phyloP scores from a whole-genome alignment of 108 stramenopile genomes.

The Epithemia pelagica region DNA sequence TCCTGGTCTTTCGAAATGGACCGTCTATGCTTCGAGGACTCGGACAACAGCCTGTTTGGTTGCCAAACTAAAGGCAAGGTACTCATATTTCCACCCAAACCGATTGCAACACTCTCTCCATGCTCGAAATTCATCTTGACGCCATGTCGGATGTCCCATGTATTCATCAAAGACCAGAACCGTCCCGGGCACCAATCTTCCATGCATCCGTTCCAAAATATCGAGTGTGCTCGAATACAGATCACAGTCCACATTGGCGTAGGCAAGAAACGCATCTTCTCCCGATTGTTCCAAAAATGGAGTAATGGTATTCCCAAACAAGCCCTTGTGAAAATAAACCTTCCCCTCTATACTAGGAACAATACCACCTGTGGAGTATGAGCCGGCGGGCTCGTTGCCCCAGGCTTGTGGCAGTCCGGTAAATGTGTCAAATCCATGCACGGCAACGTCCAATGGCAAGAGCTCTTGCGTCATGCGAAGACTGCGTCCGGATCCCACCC shows the following conservation, averaged over 20 bases:
- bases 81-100: slow-evolving; percentile 85
- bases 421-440: slow-evolving; percentile 89
- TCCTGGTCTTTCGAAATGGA: too few relatives aligned
- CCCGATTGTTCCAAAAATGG: slow-evolving; percentile 39
- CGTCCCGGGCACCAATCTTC: slow-evolving; percentile 65
- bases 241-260: slow-evolving; percentile 85
- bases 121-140: slow-evolving; percentile 80
- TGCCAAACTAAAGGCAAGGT: slow-evolving; percentile 72
- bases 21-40: slow-evolving; percentile 18
- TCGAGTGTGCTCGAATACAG: slow-evolving; percentile 72
- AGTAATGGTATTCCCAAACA: slow-evolving; percentile 74
- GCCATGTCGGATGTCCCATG: slow-evolving; percentile 76
- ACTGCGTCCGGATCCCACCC: slow-evolving; percentile 70
- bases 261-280: slow-evolving; percentile 57
- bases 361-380: slow-evolving; percentile 73
- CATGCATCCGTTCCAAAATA: slow-evolving; percentile 74
- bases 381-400: slow-evolving; percentile 69
- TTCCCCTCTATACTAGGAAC: slow-evolving; percentile 60
- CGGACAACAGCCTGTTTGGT: slow-evolving; percentile 80
- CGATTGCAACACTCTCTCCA: slow-evolving; percentile 83
- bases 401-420: slow-evolving; percentile 82
- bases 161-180: slow-evolving; percentile 83
- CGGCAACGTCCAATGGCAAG: slow-evolving; percentile 50
- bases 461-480: slow-evolving; percentile 81
- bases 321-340: slow-evolving; percentile 67